Base-by-base conservation (phyloP, 805 yeast genomes). In the Teunomyces kruisii region DNA sequence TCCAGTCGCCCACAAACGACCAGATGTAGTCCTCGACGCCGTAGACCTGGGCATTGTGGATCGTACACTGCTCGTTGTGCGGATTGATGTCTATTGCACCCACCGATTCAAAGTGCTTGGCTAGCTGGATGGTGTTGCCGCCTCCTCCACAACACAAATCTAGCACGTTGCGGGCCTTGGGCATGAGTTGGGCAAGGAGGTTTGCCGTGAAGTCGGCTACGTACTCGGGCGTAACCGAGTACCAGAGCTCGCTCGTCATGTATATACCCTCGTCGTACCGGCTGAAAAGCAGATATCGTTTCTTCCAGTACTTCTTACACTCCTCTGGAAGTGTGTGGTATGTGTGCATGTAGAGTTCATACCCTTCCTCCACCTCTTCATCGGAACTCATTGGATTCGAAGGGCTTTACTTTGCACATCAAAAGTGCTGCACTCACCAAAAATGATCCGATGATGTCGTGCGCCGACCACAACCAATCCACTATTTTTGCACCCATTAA, bases 131-230 rank as follows among this genome's bases (percentile, higher is more conserved):
- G 1, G 86, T 68, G 57, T 88, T 88, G 0, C 96, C 96, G 1
- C 96, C 96, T 1, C 90, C 96, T 0, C 96, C 96, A 51, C 92
- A 83, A 54, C 88, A 87, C 2, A 86, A 74, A 56, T 89, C 96
- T 10, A 85, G 59, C 0, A 83, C 65, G 3, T 66, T 70, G 4
- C 50, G 51, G 2, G 80, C 74, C 0, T 74, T 57, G 0, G 83
- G 88, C 16, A 79, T 59, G 46, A 83, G 73, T 12, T 76, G 72
- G 41, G 68, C 62, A 13, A 83, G 63, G 45, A 80, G 74, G 43
- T 75, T 71, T 0, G 90, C 85, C 0, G 76, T 63, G 53, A 80
- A 81, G 5, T 67, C 64, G 1, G 96, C 94, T 1, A 87, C 67
- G 1, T 61, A 55, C 56, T 91, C 97, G 0, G 96, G 91, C 0